A percentile compares a stretch with the other conserved stretches of the same genome.
Evolutionary conservation across 768 basidiomycete genomes (phyloP).

Genomic region (Coprinopsis cinerea): DNA sequence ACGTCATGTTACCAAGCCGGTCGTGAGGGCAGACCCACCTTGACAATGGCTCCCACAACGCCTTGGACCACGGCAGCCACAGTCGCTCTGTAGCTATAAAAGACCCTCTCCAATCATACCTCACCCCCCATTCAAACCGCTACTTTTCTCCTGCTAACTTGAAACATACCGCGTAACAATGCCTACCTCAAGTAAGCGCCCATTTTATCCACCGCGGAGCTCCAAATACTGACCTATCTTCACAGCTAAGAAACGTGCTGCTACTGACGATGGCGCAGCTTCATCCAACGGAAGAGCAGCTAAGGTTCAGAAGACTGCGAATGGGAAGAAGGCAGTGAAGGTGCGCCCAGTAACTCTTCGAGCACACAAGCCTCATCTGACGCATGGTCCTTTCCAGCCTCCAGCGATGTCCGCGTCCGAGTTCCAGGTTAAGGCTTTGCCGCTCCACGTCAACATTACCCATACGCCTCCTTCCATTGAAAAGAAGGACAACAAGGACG

Average conservation of each 20-base stretch:
- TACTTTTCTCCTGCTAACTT: too few species aligned
- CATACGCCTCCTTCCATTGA: constrained; percentile 50
- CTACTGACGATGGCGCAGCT: background rate
- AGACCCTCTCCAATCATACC: too few species aligned
- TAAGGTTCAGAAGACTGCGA: constrained; percentile 8
- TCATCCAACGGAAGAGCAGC: constrained; percentile 1
- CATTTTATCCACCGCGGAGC: too few species aligned
- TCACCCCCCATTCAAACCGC: too few species aligned
- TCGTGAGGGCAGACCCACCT: constrained; percentile 6
- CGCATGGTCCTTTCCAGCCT: background rate
- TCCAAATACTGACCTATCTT: background rate
- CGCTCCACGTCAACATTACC: constrained; percentile 63
- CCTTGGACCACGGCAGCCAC: too few species aligned
- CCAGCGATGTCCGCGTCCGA: constrained; percentile 29
- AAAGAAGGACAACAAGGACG: constrained; percentile 8
- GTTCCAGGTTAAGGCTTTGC: constrained; percentile 63
- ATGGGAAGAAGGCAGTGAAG: constrained; percentile 10
- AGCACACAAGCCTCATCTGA: background rate
- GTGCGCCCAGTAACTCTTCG: background rate
- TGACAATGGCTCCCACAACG: constrained; percentile 1
- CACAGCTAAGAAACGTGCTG: constrained; percentile 7
- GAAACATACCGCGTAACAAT: too few species aligned
- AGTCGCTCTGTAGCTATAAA: background rate
- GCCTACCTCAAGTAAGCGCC: too few species aligned
- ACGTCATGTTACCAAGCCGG: constrained; percentile 8